Percentiles rank a stretch among this genome's conserved stretches.
Conservation (phyloP, 768 basidiomycete species). For the Trichaptum fuscoviolaceum region DNA sequence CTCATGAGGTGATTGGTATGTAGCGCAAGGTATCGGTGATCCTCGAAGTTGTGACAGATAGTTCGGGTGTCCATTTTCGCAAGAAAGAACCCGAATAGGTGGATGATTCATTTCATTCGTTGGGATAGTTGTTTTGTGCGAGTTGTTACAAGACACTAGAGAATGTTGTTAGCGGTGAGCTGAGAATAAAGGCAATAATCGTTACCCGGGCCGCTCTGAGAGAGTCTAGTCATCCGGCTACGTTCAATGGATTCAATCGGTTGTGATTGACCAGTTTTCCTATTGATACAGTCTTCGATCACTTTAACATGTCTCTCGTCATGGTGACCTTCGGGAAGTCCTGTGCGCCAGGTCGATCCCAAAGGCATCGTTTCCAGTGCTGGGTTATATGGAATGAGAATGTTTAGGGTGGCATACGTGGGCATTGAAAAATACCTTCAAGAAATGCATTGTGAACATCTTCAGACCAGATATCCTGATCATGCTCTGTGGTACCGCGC, state of each 20-base stretch:
- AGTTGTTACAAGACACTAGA: neutral
- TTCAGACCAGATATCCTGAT: constrained; percentile 2
- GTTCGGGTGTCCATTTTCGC: neutral
- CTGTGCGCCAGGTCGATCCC: neutral
- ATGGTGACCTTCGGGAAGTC: neutral
- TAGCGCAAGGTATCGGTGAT: neutral
- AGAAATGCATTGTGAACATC: neutral
- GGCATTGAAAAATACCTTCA: neutral
- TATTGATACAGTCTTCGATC: neutral
- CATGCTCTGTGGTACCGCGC: neutral
- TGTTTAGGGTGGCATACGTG: neutral
- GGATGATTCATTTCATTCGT: neutral
- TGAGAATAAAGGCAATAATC: neutral
- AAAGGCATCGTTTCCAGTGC: neutral
- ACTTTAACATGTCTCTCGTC: neutral
- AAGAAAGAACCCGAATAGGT: neutral
- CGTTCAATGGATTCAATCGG: neutral
- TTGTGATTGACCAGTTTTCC: neutral
- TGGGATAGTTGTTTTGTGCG: neutral
- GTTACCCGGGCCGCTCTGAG: neutral
- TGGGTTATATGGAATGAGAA: neutral
- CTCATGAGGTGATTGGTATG: neutral
- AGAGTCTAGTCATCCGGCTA: neutral
- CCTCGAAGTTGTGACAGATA: neutral
- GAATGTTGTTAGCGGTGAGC: neutral